These are phyloP conservation scores for Vitis cinerea DNA, from an alignment of 164 flowering plant genomes.

Conservation along the genomic window DNA sequence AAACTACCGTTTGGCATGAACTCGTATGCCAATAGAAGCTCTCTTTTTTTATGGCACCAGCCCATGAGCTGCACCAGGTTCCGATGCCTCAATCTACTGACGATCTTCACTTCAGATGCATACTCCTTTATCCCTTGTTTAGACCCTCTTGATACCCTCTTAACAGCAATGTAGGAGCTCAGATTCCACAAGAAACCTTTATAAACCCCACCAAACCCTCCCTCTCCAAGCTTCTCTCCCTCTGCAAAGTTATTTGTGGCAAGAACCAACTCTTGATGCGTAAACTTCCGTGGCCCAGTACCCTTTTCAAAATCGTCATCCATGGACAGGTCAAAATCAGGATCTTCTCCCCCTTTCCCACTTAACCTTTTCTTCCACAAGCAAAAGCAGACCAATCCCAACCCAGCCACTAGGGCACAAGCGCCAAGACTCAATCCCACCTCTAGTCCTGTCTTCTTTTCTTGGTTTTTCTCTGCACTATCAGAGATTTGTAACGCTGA, in stretches of 20 bases:
- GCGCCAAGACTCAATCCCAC: too few relatives aligned
- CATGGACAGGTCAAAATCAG: neutral
- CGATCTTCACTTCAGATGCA: conserved; percentile 22
- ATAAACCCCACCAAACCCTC: neutral
- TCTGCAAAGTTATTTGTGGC: neutral
- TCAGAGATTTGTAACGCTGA: neutral
- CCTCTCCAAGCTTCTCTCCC: neutral
- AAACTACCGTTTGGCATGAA: conserved; percentile 4
- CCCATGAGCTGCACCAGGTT: conserved; percentile 1
- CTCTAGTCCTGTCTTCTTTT: neutral
- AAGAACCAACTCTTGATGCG: neutral
- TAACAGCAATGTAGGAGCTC: conserved; percentile 19
- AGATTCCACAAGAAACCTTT: conserved; percentile 6
- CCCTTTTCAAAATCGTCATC: conserved; percentile 10
- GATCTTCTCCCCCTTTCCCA: neutral
- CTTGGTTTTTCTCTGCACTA: too few relatives aligned
- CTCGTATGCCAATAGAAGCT: neutral
- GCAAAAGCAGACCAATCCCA: neutral
- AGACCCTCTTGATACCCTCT: conserved; percentile 22
- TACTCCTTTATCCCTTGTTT: conserved; percentile 27
- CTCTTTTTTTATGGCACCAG: neutral
- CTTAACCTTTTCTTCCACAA: neutral
- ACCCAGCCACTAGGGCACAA: neutral
- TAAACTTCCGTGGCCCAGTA: conserved; percentile 9
- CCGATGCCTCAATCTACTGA: conserved; percentile 14